Base-by-base conservation (phyloP, 805 yeast species). In the Metschnikowia sp. region DNA sequence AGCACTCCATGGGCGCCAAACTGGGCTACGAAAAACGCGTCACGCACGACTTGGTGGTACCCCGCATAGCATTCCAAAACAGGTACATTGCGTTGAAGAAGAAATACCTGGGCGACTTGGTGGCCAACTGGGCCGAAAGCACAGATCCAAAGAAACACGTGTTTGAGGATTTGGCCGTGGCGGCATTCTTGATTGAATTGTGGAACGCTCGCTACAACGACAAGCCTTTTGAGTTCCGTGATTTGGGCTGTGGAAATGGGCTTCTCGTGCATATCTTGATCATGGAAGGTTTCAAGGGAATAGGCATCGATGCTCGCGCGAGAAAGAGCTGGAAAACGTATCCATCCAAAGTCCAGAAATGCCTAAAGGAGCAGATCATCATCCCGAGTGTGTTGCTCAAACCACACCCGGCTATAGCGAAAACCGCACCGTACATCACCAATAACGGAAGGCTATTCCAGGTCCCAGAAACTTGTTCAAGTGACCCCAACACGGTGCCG, bases 131-230 rank as follows among this genome's bases (percentile, higher is more conserved):
- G 98, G 82, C 77, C n/a, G 98, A 92, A 66, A 82, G 84, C 30
- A 92, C 98, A 2, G 97, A 92, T 65, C 97, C 97, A 3, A 79
- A 84, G 56, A 92, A 92, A 63, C 98, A 92, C 68, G 97, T 92
- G 0, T 92, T 91, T 69, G 98, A 92, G 70, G 98, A 92, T 63
- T 79, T 92, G 44, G 95, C 96, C 3, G 91, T 92, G 56, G 97
- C 97, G 1, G 96, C 97, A 0, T 92, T 92, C 57, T 72, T 92
- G 51, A 87, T 92, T 28, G 96, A 88, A 66, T 74, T 88, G 32
- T 92, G 98, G 98, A 66, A 66, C 8, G 70, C 75, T 39, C 61
- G 60, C 31, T 58, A 55, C 30, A 74, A 78, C 39, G 78, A 77
- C 53, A 66, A 67, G 19, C 68, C 68, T 4, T 82, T 86, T 57